Conservation (phyloP, 306 rosid genomes). For the Cyamopsis tetragonoloba region DNA sequence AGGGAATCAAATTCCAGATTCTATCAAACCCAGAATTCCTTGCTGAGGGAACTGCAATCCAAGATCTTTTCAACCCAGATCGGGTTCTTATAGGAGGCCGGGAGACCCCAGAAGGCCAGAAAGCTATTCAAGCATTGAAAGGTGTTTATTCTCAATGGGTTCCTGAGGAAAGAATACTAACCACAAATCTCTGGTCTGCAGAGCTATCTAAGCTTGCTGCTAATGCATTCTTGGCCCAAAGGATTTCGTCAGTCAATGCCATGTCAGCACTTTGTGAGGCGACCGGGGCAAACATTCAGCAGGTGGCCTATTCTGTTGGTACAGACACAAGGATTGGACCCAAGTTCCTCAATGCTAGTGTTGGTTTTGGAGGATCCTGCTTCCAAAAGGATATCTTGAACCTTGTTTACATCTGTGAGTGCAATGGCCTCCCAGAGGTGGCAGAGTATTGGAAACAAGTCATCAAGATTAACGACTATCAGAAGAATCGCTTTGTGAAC, state of each 20-base stretch:
- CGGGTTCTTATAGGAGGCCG: slow-evolving; percentile 95
- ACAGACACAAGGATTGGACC: slow-evolving; percentile 94
- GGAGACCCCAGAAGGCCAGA: slow-evolving; percentile 88
- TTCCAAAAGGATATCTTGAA: slow-evolving; percentile 97
- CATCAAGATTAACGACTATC: slow-evolving; percentile 93
- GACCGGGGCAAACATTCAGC: slow-evolving; percentile 80
- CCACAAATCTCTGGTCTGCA: slow-evolving; percentile 99
- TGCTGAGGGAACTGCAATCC: slow-evolving; percentile 97
- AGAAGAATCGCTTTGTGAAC: slow-evolving; percentile 92
- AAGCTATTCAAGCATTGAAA: slow-evolving; percentile 75
- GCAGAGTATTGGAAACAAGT: slow-evolving; percentile 99
- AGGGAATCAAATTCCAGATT: slow-evolving; percentile 88
- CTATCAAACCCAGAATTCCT: slow-evolving; percentile 97
- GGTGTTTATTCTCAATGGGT: slow-evolving; percentile 92
- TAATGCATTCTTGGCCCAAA: slow-evolving; percentile 96
- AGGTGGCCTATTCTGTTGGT: slow-evolving; percentile 90
- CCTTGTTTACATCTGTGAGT: slow-evolving; percentile 93
- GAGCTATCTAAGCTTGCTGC: slow-evolving; percentile 99
- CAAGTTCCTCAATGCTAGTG: slow-evolving; percentile 96
- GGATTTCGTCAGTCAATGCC: slow-evolving; percentile 98
- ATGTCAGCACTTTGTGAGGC: slow-evolving; percentile 99
- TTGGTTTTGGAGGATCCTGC: slow-evolving; percentile 98
- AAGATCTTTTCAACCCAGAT: slow-evolving; percentile 83
- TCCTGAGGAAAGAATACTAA: slow-evolving; percentile 71
- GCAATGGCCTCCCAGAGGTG: slow-evolving; percentile 99